Evolutionary conservation across 2,329 filamentous ascomycete species (phyloP).

Genomic region (Verticillium tricorpus): DNA sequence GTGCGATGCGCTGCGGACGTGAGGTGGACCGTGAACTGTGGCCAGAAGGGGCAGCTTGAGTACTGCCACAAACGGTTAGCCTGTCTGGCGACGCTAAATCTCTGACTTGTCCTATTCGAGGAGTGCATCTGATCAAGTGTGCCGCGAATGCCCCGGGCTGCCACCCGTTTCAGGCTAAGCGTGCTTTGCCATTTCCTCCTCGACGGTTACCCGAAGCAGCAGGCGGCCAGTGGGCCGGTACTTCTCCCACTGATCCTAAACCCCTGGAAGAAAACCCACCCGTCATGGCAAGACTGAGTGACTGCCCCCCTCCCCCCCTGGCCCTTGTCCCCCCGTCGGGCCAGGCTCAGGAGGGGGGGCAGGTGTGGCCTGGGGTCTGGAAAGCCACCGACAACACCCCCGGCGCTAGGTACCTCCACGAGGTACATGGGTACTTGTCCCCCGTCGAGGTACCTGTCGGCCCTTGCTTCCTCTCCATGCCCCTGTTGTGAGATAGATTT

Average conservation of each 20-base stretch:
- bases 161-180: not conserved
- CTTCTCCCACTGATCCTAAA: not conserved
- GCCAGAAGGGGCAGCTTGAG: not conserved
- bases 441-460: not conserved
- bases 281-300: conserved; percentile 1
- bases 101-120: not conserved
- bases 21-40: not conserved
- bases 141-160: not conserved
- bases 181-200: not conserved
- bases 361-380: not conserved
- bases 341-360: not conserved
- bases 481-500: conserved; percentile 5
- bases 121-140: not conserved
- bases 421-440: conserved; percentile 4
- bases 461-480: conserved; percentile 9
- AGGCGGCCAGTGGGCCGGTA: not conserved
- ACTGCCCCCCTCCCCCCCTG: conserved; percentile 1
- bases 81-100: not conserved
- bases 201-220: not conserved
- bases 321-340: conserved; percentile 1
- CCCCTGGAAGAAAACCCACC: not conserved
- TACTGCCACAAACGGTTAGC: not conserved
- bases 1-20: not conserved
- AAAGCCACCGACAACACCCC: conserved; percentile 6
- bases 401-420: conserved; percentile 5